Percentiles rank a stretch among this genome's conserved stretches.
phyloP scores from a whole-genome alignment of 768 basidiomycete species.

The Hysterangium stoloniferum region DNA sequence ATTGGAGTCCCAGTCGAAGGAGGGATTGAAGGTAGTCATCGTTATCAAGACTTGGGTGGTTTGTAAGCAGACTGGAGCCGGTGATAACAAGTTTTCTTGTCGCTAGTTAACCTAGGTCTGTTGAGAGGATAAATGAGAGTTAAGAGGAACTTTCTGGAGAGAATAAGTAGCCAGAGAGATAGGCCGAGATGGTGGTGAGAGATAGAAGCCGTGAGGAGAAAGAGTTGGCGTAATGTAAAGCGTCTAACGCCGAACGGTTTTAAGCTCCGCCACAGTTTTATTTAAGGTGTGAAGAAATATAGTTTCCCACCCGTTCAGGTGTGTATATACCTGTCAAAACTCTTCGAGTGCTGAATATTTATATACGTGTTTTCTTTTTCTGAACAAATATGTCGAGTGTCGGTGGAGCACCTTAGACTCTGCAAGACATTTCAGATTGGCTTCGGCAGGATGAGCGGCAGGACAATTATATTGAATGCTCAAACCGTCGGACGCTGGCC shows the following conservation, averaged over 20 bases:
- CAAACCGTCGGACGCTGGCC: too few species aligned
- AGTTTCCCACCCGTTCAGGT: too few species aligned
- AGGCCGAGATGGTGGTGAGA: neutral
- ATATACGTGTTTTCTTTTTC: too few species aligned
- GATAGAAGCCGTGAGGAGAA: neutral
- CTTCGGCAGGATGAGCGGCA: too few species aligned
- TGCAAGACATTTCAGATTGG: too few species aligned
- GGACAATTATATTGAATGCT: too few species aligned
- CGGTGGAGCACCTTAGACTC: too few species aligned
- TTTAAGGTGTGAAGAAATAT: too few species aligned
- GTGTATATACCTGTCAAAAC: too few species aligned
- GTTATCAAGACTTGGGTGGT: neutral
- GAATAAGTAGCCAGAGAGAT: neutral
- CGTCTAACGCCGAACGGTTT: neutral
- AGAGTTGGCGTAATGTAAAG: neutral
- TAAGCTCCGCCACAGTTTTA: too few species aligned
- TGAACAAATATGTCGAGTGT: too few species aligned
- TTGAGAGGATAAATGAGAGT: neutral
- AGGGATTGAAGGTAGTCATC: conserved; percentile 1
- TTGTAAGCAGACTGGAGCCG: neutral
- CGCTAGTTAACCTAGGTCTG: neutral
- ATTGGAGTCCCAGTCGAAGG: conserved; percentile 8
- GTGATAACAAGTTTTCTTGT: neutral
- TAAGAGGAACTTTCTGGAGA: neutral
- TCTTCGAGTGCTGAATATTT: too few species aligned